Evolutionary conservation across 768 basidiomycete species (phyloP).

Genomic region (Vararia minispora): DNA sequence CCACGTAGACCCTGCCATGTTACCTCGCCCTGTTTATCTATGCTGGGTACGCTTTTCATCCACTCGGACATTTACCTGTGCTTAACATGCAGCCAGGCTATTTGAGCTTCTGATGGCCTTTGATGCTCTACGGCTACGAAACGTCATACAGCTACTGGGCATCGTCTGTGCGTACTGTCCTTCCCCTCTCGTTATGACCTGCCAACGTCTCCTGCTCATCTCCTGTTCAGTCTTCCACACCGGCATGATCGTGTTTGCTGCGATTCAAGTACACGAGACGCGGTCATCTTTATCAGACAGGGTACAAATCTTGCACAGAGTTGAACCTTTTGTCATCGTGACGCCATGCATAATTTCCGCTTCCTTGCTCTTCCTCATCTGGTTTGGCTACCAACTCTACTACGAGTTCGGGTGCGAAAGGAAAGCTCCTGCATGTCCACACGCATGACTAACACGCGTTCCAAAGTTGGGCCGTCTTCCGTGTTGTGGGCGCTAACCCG

Average conservation of each 20-base stretch:
- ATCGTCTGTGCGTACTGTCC: conserved; percentile 43
- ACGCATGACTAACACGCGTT: background rate
- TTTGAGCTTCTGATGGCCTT: conserved; percentile 75
- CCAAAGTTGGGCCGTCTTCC: conserved; percentile 90
- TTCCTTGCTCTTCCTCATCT: conserved; percentile 57
- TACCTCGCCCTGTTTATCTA: conserved; percentile 78
- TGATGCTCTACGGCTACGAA: conserved; percentile 72
- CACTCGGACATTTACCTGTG: background rate
- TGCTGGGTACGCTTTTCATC: conserved; percentile 47
- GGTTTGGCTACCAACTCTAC: conserved; percentile 61
- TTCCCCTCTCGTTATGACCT: too few relatives aligned
- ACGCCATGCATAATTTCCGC: conserved; percentile 57
- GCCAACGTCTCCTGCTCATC: background rate
- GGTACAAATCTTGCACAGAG: conserved; percentile 42
- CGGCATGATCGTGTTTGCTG: conserved; percentile 62
- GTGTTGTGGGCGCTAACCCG: conserved; percentile 78
- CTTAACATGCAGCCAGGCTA: conserved; percentile 31
- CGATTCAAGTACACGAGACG: conserved; percentile 74
- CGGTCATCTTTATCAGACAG: conserved; percentile 39
- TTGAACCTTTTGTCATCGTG: conserved; percentile 61
- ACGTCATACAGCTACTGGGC: conserved; percentile 68
- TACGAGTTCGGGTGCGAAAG: conserved; percentile 68
- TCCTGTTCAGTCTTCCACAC: conserved; percentile 51
- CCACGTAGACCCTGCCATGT: conserved; percentile 60
- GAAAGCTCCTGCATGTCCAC: background rate